Percentiles rank a stretch among this genome's conserved stretches.
Conservation (phyloP, 805 yeast species). For the Spathaspora girioi region DNA sequence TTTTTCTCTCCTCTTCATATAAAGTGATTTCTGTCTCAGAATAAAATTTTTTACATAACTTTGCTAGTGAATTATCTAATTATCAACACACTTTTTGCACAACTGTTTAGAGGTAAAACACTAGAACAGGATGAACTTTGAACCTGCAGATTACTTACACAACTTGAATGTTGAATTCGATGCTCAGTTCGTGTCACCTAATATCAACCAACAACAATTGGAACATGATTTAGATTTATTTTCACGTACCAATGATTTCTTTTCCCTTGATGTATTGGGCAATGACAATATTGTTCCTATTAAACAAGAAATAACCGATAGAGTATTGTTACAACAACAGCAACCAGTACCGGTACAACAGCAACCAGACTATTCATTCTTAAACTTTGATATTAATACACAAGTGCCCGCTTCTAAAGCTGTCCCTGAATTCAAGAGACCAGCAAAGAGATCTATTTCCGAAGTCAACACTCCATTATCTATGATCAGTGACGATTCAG, state of each 20-base stretch:
- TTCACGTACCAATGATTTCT: conserved; percentile 18
- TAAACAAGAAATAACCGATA: conserved; percentile 5
- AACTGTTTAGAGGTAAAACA: not conserved
- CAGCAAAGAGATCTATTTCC: not conserved
- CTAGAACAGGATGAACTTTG: conserved; percentile 31
- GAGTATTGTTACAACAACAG: not conserved
- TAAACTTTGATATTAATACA: conserved; percentile 1
- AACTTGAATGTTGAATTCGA: conserved; percentile 36
- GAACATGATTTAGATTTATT: conserved; percentile 36
- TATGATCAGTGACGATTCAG: not conserved
- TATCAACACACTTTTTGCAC: not conserved
- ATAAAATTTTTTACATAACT: not conserved
- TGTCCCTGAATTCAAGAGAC: not conserved
- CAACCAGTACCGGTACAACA: not conserved
- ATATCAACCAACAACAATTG: conserved; percentile 7
- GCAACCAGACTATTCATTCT: conserved; percentile 1
- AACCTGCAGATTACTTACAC: conserved; percentile 38
- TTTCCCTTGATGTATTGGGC: conserved; percentile 9
- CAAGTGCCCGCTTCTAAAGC: not conserved
- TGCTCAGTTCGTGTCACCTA: conserved; percentile 7
- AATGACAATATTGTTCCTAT: conserved; percentile 10
- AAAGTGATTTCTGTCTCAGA: not conserved
- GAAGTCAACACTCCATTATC: conserved; percentile 1
- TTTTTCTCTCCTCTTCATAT: not conserved
- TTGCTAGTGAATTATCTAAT: no score